A percentile compares a stretch with the other conserved stretches of the same genome.
Evolutionary conservation across 768 basidiomycete species (phyloP).

Genomic region (Postia placenta): DNA sequence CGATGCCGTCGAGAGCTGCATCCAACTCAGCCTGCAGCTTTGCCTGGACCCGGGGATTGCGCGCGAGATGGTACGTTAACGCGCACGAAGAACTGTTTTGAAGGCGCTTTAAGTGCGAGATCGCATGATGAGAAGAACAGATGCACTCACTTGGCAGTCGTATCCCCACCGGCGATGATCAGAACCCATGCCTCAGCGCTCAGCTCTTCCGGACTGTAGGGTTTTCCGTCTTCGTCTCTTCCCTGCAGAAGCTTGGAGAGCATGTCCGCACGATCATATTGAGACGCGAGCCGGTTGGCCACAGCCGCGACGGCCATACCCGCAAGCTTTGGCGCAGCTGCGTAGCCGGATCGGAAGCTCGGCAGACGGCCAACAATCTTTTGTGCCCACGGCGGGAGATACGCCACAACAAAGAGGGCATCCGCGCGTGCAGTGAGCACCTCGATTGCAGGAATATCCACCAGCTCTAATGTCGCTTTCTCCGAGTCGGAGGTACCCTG

Average conservation of each 20-base stretch:
- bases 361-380: not conserved
- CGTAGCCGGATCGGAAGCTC: not conserved
- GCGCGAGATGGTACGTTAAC: conserved; percentile 2
- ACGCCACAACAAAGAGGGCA: conserved; percentile 2
- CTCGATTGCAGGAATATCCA: conserved; percentile 1
- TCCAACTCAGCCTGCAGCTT: conserved; percentile 10
- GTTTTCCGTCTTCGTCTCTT: conserved; percentile 11
- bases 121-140: not conserved
- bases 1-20: conserved; percentile 1
- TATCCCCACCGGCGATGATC: conserved; percentile 13
- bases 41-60: conserved; percentile 1
- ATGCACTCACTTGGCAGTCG: conserved; percentile 12
- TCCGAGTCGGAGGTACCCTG: not conserved
- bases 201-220: conserved; percentile 9
- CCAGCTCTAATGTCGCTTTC: not conserved
- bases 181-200: conserved; percentile 9
- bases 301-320: conserved; percentile 9
- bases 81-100: conserved; percentile 4
- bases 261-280: conserved; percentile 4
- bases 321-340: not conserved
- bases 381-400: conserved; percentile 3
- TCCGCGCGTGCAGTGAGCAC: not conserved
- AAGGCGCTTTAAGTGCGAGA: too few species aligned
- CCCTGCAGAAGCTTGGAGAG: conserved; percentile 9
- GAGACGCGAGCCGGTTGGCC: conserved; percentile 4